These are phyloP conservation scores for Plasmodium gallinaceum DNA, from an alignment of 169 alveolate genomes.

Conservation along the genomic window DNA sequence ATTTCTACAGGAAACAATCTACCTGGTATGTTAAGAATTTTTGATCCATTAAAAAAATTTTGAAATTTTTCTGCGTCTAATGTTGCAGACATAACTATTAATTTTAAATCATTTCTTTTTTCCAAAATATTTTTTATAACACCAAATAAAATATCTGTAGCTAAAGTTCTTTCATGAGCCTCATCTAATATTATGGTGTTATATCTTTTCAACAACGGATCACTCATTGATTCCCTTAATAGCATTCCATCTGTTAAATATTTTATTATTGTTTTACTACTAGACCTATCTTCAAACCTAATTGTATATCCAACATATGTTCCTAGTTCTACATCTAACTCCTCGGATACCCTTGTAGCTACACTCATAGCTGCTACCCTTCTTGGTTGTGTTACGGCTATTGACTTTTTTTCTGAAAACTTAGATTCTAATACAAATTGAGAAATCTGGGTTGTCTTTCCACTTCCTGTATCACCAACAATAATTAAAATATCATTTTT, in stretches of 20 bases:
- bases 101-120: slow-evolving; percentile 91
- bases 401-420: slow-evolving; percentile 86
- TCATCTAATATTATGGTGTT: slow-evolving; percentile 97
- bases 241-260: slow-evolving; percentile 99
- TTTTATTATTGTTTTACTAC: slow-evolving; percentile 92
- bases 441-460: slow-evolving; percentile 98
- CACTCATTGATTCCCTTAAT: slow-evolving; percentile 96
- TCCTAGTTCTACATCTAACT: slow-evolving; percentile 96
- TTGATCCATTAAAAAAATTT: slow-evolving; percentile 95
- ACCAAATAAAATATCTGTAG: slow-evolving; percentile 98
- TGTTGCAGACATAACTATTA: slow-evolving; percentile 98
- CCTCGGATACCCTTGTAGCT: slow-evolving; percentile 99
- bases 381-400: slow-evolving; percentile 99
- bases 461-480: slow-evolving; percentile 99
- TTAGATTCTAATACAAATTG: slow-evolving; percentile 94
- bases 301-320: slow-evolving; percentile 98
- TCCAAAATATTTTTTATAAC: slow-evolving; percentile 93
- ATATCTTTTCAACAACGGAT: slow-evolving; percentile 92
- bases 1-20: slow-evolving; percentile 98
- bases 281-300: slow-evolving; percentile 97
- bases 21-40: slow-evolving; percentile 97
- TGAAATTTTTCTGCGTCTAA: slow-evolving; percentile 97
- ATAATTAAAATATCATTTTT: slow-evolving; percentile 85
- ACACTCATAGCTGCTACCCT: slow-evolving; percentile 99
- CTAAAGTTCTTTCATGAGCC: slow-evolving; percentile 98